Percentiles rank a stretch among this genome's conserved stretches.
Conservation (phyloP, 2,329 filamentous ascomycete genomes). For the Penicillium sp. region DNA sequence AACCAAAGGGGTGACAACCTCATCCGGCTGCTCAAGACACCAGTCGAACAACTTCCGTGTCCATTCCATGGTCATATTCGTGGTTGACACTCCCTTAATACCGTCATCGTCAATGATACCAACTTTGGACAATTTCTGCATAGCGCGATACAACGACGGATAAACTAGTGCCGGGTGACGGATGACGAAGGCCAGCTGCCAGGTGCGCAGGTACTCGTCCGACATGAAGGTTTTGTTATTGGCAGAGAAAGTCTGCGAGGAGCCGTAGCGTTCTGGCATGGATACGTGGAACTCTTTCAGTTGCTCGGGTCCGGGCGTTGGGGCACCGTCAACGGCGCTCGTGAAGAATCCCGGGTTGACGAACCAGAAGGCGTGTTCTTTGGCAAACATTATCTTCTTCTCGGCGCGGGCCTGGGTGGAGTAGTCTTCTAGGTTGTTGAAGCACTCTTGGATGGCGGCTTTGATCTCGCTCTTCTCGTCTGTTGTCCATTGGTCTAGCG, state of each 20-base stretch:
- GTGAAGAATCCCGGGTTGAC: slow-evolving; percentile 22
- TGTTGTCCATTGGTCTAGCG: slow-evolving; percentile 27
- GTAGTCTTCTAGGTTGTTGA: slow-evolving; percentile 27
- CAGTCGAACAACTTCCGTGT: slow-evolving; percentile 37
- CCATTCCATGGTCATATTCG: slow-evolving; percentile 31
- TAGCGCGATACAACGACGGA: slow-evolving; percentile 38
- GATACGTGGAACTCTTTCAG: slow-evolving; percentile 15
- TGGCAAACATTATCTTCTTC: slow-evolving; percentile 34
- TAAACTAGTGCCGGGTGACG: slow-evolving; percentile 42
- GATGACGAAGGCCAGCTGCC: slow-evolving; percentile 36
- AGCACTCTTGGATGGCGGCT: slow-evolving; percentile 24
- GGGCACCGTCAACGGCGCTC: slow-evolving; percentile 3
- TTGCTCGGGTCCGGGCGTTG: not conserved
- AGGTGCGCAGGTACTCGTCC: slow-evolving; percentile 35
- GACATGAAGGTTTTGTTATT: slow-evolving; percentile 37
- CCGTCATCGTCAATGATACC: slow-evolving; percentile 15
- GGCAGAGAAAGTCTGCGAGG: slow-evolving; percentile 24
- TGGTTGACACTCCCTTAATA: slow-evolving; percentile 8
- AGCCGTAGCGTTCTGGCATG: slow-evolving; percentile 12
- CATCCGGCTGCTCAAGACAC: slow-evolving; percentile 24
- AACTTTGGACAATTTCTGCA: slow-evolving; percentile 16
- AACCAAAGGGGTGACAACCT: slow-evolving; percentile 27
- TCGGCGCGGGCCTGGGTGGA: slow-evolving; percentile 21
- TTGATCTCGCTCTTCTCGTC: slow-evolving; percentile 24
- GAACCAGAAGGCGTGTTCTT: slow-evolving; percentile 37